These are phyloP conservation scores for Heterobasidion occidentale DNA, from an alignment of 1,284 basidiomycete genomes.

Conservation along the genomic window DNA sequence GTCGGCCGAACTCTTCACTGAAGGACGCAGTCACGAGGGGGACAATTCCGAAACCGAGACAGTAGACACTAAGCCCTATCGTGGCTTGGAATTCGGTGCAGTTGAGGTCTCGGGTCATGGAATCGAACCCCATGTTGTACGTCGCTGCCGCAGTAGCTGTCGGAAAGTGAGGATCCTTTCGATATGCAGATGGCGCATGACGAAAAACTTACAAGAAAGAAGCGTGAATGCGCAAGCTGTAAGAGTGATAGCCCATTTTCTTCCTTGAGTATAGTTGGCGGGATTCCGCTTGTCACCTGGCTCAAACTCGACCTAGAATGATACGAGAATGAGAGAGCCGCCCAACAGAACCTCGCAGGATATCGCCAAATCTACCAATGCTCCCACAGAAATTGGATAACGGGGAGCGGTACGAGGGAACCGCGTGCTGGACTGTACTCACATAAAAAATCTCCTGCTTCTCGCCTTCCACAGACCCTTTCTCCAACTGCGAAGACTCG, in stretches of 20 bases:
- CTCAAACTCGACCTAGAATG: conserved; percentile 44
- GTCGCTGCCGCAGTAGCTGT: conserved; percentile 45
- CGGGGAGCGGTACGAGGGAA: not conserved
- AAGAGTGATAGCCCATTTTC: conserved; percentile 7
- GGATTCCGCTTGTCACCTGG: conserved; percentile 42
- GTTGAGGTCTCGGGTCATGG: conserved; percentile 60
- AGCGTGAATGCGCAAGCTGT: conserved; percentile 3
- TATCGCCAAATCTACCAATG: not conserved
- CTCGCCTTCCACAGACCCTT: not conserved
- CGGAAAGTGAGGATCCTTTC: not conserved
- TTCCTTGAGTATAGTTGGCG: conserved; percentile 29
- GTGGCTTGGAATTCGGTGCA: conserved; percentile 53
- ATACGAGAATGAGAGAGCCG: not conserved
- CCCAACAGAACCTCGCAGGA: not conserved
- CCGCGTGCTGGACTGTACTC: not conserved
- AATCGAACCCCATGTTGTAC: conserved; percentile 50
- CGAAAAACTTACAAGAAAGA: conserved; percentile 1
- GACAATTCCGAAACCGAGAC: conserved; percentile 62
- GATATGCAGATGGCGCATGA: conserved; percentile 3
- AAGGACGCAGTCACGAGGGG: conserved; percentile 70
- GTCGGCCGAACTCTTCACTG: conserved; percentile 73
- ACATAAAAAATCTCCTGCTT: conserved; percentile 15
- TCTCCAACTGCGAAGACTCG: not conserved
- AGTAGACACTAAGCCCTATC: conserved; percentile 52
- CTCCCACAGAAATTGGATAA: not conserved